phyloP scores from a whole-genome alignment of 805 yeast genomes.

The Zygosaccharomyces bisporus region DNA sequence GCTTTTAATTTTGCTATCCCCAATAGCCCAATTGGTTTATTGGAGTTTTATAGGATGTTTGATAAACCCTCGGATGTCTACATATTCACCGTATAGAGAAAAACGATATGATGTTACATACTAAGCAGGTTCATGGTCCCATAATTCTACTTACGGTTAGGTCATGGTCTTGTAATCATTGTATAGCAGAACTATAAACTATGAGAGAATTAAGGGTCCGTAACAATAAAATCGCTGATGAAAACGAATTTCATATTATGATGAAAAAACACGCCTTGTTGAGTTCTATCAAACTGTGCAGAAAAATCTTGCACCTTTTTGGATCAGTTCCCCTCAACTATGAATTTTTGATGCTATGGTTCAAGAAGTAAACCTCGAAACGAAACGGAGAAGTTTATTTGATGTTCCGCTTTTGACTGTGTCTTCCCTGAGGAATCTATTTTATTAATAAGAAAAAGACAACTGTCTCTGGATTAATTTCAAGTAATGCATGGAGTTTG shows the following conservation, averaged over 20 bases:
- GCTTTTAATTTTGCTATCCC: too few relatives aligned
- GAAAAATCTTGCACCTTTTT: constrained; percentile 32
- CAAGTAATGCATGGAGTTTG: constrained; percentile 38
- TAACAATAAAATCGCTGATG: constrained; percentile 35
- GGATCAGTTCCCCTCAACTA: constrained; percentile 28
- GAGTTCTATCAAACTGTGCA: constrained; percentile 37
- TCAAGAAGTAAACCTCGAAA: constrained; percentile 38
- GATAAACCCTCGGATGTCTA: too few relatives aligned
- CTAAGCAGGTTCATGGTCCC: too few relatives aligned
- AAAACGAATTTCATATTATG: constrained; percentile 39
- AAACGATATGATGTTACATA: too few relatives aligned
- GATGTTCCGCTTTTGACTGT: constrained; percentile 31
- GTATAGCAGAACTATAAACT: constrained; percentile 32
- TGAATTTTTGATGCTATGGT: constrained; percentile 39
- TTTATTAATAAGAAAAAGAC: constrained; percentile 32
- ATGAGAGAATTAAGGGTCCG: constrained; percentile 37
- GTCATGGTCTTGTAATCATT: constrained; percentile 31
- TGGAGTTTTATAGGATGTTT: too few relatives aligned
- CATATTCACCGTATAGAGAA: too few relatives aligned
- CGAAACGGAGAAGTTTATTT: constrained; percentile 38
- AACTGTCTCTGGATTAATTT: constrained; percentile 36
- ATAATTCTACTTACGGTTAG: constrained; percentile 31
- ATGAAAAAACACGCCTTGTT: constrained; percentile 34
- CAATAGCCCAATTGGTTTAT: too few relatives aligned
- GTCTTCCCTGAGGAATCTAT: constrained; percentile 36